Evolutionary conservation across 2,329 filamentous ascomycete species (phyloP).

Genomic region (Huntiella savannae): DNA sequence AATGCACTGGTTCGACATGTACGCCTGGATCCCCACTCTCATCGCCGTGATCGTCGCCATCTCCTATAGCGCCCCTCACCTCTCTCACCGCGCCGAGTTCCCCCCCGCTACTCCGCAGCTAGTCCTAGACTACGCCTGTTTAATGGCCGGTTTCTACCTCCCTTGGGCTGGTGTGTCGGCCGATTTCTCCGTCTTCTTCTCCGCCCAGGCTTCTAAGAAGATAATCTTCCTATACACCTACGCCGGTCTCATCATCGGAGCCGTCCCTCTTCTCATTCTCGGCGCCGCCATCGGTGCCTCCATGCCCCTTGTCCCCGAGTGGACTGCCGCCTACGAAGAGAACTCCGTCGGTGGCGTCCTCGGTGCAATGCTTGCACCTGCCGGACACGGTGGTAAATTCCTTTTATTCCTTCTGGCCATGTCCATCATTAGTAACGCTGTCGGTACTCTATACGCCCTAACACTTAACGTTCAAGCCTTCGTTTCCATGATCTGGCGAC

Average conservation of each 20-base stretch:
- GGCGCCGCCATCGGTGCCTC: conserved; percentile 19
- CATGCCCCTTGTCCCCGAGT: conserved; percentile 12
- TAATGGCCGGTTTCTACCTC: conserved; percentile 25
- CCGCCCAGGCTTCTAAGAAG: conserved; percentile 2
- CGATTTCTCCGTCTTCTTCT: conserved; percentile 24
- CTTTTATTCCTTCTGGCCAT: conserved; percentile 21
- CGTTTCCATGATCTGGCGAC: conserved; percentile 18
- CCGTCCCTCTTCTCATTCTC: conserved; percentile 17
- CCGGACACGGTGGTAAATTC: conserved; percentile 17
- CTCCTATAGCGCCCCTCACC: conserved; percentile 21
- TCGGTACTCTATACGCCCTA: conserved; percentile 22
- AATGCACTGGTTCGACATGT: conserved; percentile 27
- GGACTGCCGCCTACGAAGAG: conserved; percentile 13
- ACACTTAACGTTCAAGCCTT: conserved; percentile 24
- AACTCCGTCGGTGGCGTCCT: conserved; percentile 14
- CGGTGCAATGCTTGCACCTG: conserved; percentile 14
- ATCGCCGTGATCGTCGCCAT: conserved; percentile 23
- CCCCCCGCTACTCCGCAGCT: conserved; percentile 12
- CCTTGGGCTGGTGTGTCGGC: conserved; percentile 23
- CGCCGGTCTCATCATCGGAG: conserved; percentile 8
- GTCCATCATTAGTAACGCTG: conserved; percentile 21
- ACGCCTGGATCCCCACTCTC: conserved; percentile 26
- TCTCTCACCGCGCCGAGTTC: conserved; percentile 20
- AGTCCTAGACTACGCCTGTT: conserved; percentile 20
- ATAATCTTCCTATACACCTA: conserved; percentile 6